phyloP scores from a whole-genome alignment of 306 rosid species.

The Rosa rugosa region DNA sequence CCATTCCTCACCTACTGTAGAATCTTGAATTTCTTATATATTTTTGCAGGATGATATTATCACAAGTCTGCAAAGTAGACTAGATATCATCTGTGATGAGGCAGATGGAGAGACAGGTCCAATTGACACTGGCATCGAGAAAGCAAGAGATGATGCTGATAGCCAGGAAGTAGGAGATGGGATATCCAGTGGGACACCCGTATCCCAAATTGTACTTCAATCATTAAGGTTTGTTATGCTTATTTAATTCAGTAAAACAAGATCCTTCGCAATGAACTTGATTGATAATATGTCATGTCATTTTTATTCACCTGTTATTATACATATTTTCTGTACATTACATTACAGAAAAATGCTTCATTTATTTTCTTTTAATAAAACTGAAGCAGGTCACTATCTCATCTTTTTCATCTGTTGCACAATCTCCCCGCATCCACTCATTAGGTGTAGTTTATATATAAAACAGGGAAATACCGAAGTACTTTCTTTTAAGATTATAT shows the following conservation, averaged over 20 bases:
- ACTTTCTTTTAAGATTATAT: no score
- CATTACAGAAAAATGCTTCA: not conserved
- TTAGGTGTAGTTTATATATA: not conserved
- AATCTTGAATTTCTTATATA: slow-evolving; percentile 17
- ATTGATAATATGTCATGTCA: not conserved
- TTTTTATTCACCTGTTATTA: not conserved
- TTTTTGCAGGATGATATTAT: slow-evolving; percentile 76
- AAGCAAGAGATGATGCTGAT: slow-evolving; percentile 41
- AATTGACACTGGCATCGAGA: slow-evolving; percentile 34
- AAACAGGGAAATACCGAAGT: no score
- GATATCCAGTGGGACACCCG: slow-evolving; percentile 49
- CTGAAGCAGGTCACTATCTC: not conserved
- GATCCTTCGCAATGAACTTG: not conserved
- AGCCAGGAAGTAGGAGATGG: slow-evolving; percentile 38
- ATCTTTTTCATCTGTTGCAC: not conserved
- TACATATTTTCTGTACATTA: not conserved
- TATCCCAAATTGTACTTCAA: slow-evolving; percentile 49
- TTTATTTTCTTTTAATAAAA: not conserved
- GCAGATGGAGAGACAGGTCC: slow-evolving; percentile 49
- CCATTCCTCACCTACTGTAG: not conserved
- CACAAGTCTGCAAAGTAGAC: slow-evolving; percentile 78
- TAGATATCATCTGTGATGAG: slow-evolving; percentile 88
- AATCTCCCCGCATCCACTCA: not conserved
- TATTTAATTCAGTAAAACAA: not conserved
- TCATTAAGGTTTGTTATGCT: slow-evolving; percentile 47